Conservation (phyloP, 371 early-diverging fungal genomes). For the Gilbertella persicaria region DNA sequence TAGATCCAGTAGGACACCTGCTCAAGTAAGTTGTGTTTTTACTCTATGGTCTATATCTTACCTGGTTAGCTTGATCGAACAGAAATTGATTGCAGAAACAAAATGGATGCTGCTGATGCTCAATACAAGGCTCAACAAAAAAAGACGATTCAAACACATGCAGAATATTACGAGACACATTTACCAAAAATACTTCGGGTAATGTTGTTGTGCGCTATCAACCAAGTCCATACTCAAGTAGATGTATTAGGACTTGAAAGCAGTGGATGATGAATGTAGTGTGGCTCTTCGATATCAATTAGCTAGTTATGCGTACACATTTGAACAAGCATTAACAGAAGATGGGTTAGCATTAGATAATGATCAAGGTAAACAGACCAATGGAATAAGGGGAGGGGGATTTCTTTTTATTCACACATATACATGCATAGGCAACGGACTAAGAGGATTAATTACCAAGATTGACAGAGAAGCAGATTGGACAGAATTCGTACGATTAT, state of each 20-base stretch:
- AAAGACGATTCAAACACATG: conserved; percentile 61
- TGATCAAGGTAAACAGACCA: conserved; percentile 26
- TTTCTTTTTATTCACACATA: conserved; percentile 48
- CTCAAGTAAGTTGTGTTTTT: conserved; percentile 39
- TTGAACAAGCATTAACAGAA: conserved; percentile 37
- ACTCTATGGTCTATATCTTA: neutral
- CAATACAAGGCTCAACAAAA: conserved; percentile 75
- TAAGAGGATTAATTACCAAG: conserved; percentile 56
- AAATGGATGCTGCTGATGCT: conserved; percentile 54
- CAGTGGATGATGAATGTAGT: conserved; percentile 71
- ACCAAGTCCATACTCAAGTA: neutral
- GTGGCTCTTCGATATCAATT: conserved; percentile 71
- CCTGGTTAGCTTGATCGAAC: conserved; percentile 56
- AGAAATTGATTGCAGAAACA: conserved; percentile 34
- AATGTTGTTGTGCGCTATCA: neutral
- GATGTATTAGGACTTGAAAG: conserved; percentile 64
- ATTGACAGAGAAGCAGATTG: conserved; percentile 63
- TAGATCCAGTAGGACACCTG: conserved; percentile 52
- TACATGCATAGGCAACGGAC: conserved; percentile 36
- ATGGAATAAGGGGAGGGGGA: conserved; percentile 30
- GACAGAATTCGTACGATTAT: conserved; percentile 25
- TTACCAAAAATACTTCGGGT: conserved; percentile 33
- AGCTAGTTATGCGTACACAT: conserved; percentile 65
- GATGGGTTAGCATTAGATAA: conserved; percentile 36
- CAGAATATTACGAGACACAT: conserved; percentile 67